Evolutionary conservation across 169 alveolate species (phyloP), one percentile per base, ranked within the genome.

Genomic region (Plasmodium yoelii): DNA sequence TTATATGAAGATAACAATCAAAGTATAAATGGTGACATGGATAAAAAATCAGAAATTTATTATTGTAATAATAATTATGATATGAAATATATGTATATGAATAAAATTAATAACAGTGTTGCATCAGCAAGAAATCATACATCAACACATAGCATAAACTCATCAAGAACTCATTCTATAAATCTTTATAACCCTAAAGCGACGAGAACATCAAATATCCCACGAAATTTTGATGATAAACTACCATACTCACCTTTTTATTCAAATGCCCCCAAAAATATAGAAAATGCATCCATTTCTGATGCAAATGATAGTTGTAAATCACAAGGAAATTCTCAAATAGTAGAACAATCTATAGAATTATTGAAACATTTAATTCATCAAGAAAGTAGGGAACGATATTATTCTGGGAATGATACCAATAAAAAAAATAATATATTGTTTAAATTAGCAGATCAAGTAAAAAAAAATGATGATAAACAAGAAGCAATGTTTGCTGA

Each of bases 291-390:
- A 12, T 28, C 89, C 9, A 64, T 65, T 39, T 57, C 56, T 39
- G 89, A 80, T 15, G 18, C 82, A 51, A 46, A 64, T 80, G 89
- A 80, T 13, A 80, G 70, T 59, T 64, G 47, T 57, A 82, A 82
- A 65, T 67, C 90, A 59, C 90, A 67, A 59, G 72, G 53, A 1
- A 82, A 82, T 49, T 82, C 82, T 44, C 90, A 59, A 46, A 82
- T 82, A 44, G 90, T 82, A 9, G 90, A 82, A 26, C 90, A 82
- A 34, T 82, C 90, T n/a, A 59, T 82, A 53, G 90, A 82, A 42
- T 67, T 82, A 53, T 60, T 82, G n/a, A 82, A 82, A 65, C 90
- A 82, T 82, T 59, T 82, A 39, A 71, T 82, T 10, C 42, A 82
- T 53, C 90, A 82, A 51, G 90, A 82, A 61, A 73, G 34, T 57